These are phyloP conservation scores for Diospyros kaki DNA, from an alignment of 148 eudicot genomes.

Conservation along the genomic window DNA sequence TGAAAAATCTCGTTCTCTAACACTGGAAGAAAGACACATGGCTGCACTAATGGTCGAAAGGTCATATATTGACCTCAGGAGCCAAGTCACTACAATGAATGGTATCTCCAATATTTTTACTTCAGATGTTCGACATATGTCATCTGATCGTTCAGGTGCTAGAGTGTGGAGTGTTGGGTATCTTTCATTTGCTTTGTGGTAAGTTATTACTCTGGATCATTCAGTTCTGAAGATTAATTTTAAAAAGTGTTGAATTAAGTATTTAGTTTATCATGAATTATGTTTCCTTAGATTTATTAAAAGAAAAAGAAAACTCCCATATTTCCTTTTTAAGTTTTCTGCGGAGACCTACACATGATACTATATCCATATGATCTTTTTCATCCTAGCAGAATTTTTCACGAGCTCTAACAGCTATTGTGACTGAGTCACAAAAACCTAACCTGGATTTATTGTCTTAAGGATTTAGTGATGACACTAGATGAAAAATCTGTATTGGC, in stretches of 20 bases:
- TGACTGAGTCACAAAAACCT: background rate
- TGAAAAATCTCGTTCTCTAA: conserved; percentile 60
- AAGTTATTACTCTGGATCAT: conserved; percentile 17
- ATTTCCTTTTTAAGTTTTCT: background rate
- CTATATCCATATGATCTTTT: background rate
- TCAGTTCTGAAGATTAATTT: background rate
- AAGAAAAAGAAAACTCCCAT: background rate
- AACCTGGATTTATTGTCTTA: background rate
- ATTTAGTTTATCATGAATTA: background rate
- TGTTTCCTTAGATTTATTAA: background rate
- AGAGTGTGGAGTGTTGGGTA: conserved; percentile 91
- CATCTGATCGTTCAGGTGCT: conserved; percentile 66
- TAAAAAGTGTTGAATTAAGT: background rate
- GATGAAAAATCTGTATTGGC: background rate
- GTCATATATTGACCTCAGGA: conserved; percentile 81
- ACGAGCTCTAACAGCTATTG: background rate
- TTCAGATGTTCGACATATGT: conserved; percentile 69
- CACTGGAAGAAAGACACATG: conserved; percentile 76
- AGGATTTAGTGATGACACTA: background rate
- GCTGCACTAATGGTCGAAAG: conserved; percentile 72
- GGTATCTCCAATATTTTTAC: conserved; percentile 65
- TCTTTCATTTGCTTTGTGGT: conserved; percentile 83
- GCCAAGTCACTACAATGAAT: conserved; percentile 47
- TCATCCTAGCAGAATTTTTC: background rate
- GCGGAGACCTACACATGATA: background rate